phyloP scores from a whole-genome alignment of 176 grass and related monocot species.

The Elymus sibiricus region DNA sequence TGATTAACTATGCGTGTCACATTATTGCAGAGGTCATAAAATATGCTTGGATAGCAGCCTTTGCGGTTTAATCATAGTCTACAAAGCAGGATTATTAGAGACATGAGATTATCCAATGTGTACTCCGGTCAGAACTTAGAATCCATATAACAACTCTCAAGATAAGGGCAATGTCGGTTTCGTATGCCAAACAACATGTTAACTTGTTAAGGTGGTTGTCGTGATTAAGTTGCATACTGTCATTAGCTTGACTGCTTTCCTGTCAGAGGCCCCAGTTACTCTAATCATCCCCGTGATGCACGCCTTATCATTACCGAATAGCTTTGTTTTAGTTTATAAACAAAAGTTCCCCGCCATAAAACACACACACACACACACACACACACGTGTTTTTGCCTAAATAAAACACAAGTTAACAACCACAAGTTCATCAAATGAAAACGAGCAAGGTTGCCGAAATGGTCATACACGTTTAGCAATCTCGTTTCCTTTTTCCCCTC shows the following conservation, averaged over 20 bases:
- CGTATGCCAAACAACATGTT: background rate
- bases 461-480: background rate
- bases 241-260: background rate
- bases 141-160: background rate
- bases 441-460: background rate
- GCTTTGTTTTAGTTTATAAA: background rate
- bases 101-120: background rate
- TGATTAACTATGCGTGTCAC: background rate
- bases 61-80: background rate
- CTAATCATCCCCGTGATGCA: conserved; percentile 12
- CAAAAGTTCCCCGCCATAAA: too few species aligned
- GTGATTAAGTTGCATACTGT: background rate
- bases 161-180: background rate
- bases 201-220: background rate
- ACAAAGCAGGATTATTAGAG: background rate
- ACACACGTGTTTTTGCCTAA: too few species aligned
- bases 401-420: background rate
- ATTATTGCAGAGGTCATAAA: background rate
- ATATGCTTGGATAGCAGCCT: background rate
- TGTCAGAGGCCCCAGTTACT: background rate
- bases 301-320: background rate
- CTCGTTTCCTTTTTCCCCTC: background rate
- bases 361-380: too few species aligned
- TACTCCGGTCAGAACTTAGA: background rate
- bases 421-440: background rate